Conservation (phyloP, 2,329 filamentous ascomycete genomes). For the Cryphonectria naterciae region DNA sequence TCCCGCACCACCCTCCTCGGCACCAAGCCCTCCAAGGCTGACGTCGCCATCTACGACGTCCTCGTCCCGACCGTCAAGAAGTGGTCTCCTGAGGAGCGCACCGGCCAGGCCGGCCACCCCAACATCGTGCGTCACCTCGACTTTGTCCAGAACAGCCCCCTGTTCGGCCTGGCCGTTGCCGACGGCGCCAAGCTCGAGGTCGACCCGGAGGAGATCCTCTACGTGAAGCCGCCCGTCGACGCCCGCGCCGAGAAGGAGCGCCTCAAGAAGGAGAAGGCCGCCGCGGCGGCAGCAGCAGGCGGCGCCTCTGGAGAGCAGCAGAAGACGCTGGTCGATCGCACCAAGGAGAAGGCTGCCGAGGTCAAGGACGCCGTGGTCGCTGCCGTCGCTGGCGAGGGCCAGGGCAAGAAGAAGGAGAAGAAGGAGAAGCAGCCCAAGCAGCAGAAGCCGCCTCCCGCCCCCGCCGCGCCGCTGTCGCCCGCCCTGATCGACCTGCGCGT, state of each 20-base stretch:
- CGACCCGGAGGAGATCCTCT: slow-evolving; percentile 78
- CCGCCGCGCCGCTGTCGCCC: slow-evolving; percentile 78
- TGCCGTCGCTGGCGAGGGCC: slow-evolving; percentile 43
- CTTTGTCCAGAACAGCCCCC: slow-evolving; percentile 88
- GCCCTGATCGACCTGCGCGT: slow-evolving; percentile 92
- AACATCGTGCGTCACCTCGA: slow-evolving; percentile 91
- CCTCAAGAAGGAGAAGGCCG: slow-evolving; percentile 93
- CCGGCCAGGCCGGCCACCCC: slow-evolving; percentile 85
- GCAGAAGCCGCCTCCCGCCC: slow-evolving; percentile 66
- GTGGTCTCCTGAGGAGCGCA: slow-evolving; percentile 86
- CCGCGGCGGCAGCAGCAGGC: slow-evolving; percentile 57
- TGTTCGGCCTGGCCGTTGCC: slow-evolving; percentile 71
- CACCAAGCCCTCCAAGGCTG: slow-evolving; percentile 84
- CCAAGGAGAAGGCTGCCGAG: slow-evolving; percentile 60
- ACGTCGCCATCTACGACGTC: slow-evolving; percentile 80
- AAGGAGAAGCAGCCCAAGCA: slow-evolving; percentile 86
- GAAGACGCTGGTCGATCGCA: slow-evolving; percentile 60
- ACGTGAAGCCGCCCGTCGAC: slow-evolving; percentile 86
- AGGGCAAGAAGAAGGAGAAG: slow-evolving; percentile 88
- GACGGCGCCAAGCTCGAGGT: slow-evolving; percentile 77
- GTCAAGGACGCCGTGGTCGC: slow-evolving; percentile 54
- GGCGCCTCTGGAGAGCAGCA: slow-evolving; percentile 50
- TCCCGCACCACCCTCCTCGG: slow-evolving; percentile 89
- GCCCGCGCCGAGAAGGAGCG: slow-evolving; percentile 95
- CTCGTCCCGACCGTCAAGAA: slow-evolving; percentile 75